phyloP scores from a whole-genome alignment of 2,329 filamentous ascomycete genomes.

The Samsoniella hepiali region DNA sequence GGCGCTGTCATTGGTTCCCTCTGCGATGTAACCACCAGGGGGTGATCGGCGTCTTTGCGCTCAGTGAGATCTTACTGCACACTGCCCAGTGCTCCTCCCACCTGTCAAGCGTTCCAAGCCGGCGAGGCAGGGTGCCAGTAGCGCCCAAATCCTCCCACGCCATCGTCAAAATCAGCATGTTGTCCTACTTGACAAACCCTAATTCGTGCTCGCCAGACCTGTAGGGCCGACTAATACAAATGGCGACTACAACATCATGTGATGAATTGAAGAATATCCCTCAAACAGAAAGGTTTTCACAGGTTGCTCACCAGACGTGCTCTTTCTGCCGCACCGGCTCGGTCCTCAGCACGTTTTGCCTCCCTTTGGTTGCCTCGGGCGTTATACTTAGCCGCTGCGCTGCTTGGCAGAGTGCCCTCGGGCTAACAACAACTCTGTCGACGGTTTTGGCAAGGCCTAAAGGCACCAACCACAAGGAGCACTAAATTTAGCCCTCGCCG shows the following conservation, averaged over 20 bases:
- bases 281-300: neutral
- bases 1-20: constrained; percentile 21
- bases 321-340: neutral
- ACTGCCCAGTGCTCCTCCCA: neutral
- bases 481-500: constrained; percentile 3
- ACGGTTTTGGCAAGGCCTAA: neutral
- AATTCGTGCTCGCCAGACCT: neutral
- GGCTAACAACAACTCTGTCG: constrained; percentile 8
- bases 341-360: constrained; percentile 12
- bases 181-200: neutral
- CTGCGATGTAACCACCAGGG: constrained; percentile 29
- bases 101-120: constrained; percentile 2
- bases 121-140: neutral
- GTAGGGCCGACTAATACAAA: neutral
- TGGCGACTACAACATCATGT: neutral
- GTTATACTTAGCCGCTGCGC: neutral
- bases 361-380: neutral
- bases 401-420: neutral
- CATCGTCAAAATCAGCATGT: neutral
- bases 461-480: neutral
- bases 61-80: constrained; percentile 14
- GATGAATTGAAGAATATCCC: neutral
- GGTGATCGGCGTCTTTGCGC: constrained; percentile 17
- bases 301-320: neutral
- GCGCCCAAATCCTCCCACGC: neutral